A percentile compares a stretch with the other conserved stretches of the same genome.
Conservation (phyloP, 305 asterid genomes). For the Fraxinus baroniana region DNA sequence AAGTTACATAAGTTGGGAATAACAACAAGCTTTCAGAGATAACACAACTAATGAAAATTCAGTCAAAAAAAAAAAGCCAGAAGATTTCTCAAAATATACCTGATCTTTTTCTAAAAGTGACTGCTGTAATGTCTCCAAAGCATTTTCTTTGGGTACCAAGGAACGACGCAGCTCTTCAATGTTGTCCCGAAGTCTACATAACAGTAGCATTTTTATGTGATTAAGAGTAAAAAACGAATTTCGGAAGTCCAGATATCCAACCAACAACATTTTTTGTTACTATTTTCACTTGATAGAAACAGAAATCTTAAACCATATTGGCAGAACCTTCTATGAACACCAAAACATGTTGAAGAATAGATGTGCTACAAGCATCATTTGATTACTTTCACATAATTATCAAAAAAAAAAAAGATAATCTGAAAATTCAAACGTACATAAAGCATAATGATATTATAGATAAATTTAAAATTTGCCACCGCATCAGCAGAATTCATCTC, state of each 20-base stretch:
- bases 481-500: not conserved
- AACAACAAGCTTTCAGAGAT: not conserved
- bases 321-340: not conserved
- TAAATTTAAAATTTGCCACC: not conserved
- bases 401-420: not conserved
- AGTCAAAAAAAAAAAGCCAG: not conserved
- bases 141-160: slow-evolving; percentile 79
- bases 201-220: slow-evolving; percentile 26
- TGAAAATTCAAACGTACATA: not conserved
- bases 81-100: slow-evolving; percentile 39
- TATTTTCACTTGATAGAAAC: slow-evolving; percentile 10
- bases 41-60: not conserved
- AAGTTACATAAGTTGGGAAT: not conserved
- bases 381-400: not conserved
- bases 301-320: slow-evolving; percentile 15
- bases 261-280: not conserved
- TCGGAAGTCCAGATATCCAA: slow-evolving; percentile 16
- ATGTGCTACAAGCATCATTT: not conserved
- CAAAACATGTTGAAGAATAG: slow-evolving; percentile 2
- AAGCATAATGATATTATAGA: not conserved
- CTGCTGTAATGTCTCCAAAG: slow-evolving; percentile 82
- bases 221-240: slow-evolving; percentile 21
- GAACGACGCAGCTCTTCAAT: slow-evolving; percentile 85
- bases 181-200: slow-evolving; percentile 72
- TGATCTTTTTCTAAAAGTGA: slow-evolving; percentile 80